Evolutionary conservation across 495 filamentous ascomycete genomes (phyloP).

Genomic region (Pyrenopolyporus hunteri): DNA sequence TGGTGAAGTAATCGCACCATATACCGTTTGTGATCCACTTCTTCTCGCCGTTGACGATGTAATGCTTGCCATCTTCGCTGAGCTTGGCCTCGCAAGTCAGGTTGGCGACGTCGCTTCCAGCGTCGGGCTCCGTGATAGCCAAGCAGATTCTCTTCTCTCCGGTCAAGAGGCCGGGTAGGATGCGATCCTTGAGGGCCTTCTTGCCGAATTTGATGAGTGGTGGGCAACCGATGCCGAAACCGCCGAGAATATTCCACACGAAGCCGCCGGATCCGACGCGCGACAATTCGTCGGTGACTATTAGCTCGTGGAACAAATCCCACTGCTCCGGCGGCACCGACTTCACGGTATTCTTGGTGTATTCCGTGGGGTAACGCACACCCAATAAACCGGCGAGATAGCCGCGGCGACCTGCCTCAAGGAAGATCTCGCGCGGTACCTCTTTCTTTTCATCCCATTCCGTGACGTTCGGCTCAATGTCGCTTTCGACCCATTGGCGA

Average conservation of each 20-base stretch:
- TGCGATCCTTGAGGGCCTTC: conserved; percentile 81
- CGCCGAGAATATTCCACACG: conserved; percentile 97
- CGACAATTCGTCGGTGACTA: conserved; percentile 91
- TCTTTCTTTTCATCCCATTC: conserved; percentile 97
- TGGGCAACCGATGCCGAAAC: conserved; percentile 91
- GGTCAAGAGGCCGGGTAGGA: conserved; percentile 76
- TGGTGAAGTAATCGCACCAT: conserved; percentile 97
- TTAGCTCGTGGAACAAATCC: conserved; percentile 97
- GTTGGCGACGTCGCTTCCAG: conserved; percentile 83
- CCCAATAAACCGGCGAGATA: conserved; percentile 92
- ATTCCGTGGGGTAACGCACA: conserved; percentile 75
- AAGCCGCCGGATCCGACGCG: conserved; percentile 88
- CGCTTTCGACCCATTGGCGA: conserved; percentile 86
- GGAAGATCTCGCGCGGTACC: conserved; percentile 87
- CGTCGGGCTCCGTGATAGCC: conserved; percentile 63
- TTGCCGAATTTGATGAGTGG: conserved; percentile 92
- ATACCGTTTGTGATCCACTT: conserved; percentile 99
- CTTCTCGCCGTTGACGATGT: conserved; percentile 99
- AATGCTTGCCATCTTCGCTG: conserved; percentile 92
- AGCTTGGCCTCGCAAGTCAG: conserved; percentile 94
- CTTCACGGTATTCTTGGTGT: conserved; percentile 71
- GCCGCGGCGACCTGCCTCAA: conserved; percentile 90
- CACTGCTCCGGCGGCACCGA: conserved; percentile 86
- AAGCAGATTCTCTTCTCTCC: conserved; percentile 95
- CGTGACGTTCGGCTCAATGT: conserved; percentile 88